phyloP scores from a whole-genome alignment of 257 asterid genomes.

The Solanum lycopersicoides region DNA sequence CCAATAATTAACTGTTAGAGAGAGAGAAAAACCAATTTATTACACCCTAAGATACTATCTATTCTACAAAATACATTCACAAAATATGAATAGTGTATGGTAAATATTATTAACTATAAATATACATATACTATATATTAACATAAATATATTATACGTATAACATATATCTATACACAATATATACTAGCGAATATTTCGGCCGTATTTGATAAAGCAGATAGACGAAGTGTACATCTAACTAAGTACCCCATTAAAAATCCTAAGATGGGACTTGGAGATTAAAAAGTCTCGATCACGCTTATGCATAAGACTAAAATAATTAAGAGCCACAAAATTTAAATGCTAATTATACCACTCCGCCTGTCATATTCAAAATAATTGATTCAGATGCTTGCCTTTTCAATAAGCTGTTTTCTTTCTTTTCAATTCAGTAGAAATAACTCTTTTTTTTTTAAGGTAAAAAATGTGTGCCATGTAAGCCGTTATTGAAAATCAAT shows the following conservation, averaged over 20 bases:
- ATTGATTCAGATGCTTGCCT: background rate
- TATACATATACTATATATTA: no score
- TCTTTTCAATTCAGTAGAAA: background rate
- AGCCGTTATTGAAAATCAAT: background rate
- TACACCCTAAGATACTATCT: background rate
- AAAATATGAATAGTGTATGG: background rate
- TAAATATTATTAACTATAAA: no score
- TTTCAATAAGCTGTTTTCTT: background rate
- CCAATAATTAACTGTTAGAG: no score
- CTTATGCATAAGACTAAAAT: background rate
- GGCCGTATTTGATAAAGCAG: background rate
- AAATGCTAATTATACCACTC: background rate
- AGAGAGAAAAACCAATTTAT: no score
- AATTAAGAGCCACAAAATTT: background rate
- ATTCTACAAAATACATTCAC: background rate
- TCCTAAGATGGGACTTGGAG: background rate
- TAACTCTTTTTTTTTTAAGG: background rate
- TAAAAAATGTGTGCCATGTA: background rate
- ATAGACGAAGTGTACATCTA: background rate
- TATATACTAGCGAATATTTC: no score
- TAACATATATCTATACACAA: no score
- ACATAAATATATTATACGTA: no score
- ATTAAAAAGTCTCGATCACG: background rate
- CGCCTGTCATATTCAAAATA: background rate
- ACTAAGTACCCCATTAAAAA: background rate